Conservation (phyloP, 305 asterid species). For the Coffea humblotiana region DNA sequence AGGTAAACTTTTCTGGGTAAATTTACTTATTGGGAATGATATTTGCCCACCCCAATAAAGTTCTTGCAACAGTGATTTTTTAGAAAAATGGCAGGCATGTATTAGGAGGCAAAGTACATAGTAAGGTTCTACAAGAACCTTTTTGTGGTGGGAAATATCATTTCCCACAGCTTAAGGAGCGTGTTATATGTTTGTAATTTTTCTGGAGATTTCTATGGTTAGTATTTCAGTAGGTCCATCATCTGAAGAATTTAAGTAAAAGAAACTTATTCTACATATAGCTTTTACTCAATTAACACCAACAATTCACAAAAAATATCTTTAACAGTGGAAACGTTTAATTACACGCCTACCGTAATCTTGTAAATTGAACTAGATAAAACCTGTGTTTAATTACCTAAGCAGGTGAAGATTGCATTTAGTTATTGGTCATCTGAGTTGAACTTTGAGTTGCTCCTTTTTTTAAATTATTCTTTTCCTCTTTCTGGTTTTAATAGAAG, state of each 20-base stretch:
- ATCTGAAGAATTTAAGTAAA: neutral
- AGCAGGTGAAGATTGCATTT: neutral
- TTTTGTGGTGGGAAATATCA: neutral
- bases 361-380: neutral
- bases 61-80: neutral
- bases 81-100: neutral
- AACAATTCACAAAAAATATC: neutral
- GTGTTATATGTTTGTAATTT: neutral
- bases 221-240: neutral
- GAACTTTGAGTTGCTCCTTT: neutral
- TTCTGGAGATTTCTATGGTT: neutral
- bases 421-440: neutral
- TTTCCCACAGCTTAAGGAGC: neutral
- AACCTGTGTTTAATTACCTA: neutral
- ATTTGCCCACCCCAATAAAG: no score
- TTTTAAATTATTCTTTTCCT: neutral
- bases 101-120: neutral
- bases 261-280: neutral
- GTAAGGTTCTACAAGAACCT: neutral
- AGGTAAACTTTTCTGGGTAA: constrained; percentile 34
- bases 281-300: neutral
- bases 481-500: no score
- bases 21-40: neutral
- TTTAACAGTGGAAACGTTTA: no score
- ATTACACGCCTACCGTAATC: neutral